Evolutionary conservation across 352 stramenopile species (phyloP), one percentile per base, ranked within the genome.

Genomic region (Aphanomyces astaci): DNA sequence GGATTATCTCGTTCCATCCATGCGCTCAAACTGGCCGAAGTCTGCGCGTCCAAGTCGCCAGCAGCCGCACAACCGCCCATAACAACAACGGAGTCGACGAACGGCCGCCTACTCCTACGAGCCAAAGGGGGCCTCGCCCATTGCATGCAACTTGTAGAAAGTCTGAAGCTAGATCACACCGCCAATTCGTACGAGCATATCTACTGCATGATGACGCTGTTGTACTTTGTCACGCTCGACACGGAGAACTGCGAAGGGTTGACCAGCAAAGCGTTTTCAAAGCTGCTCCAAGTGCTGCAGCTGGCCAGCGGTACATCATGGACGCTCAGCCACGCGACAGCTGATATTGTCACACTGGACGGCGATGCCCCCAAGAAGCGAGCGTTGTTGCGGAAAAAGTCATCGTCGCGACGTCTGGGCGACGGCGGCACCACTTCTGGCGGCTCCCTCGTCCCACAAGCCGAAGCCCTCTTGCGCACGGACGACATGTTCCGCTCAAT

Each of bases 221-320:
- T 68, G 17, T 68, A 68, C 24, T 68, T 68, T 33, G 51, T 68
- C 27, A 68, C 62, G 30, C 46, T 68, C 19, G 62, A 68, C 36
- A 22, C n/a, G 28, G 62, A 68, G 39, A 68, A 68, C n/a, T 51
- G 39, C 31, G 33, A 68, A 36, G 11, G 28, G 11, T n/a, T 68
- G 33, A 60, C 31, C 1, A 53, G 28, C 2, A 2, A 5, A 1
- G 62, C 45, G 27, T 45, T 68, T 19, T 28, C 24, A 19, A 45
- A 36, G 17, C 11, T 68, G 2, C 10, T 60, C 36, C 32, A 65
- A 22, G 39, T 65, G 22, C 24, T 65, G 24, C 33, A 52, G n/a
- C 33, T 40, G 4, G 39, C 32, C 25, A 39, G 28, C 11, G 25
- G 15, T 24, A 30, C 13, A 24, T 10, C 22, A 27, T 65, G 40